Evolutionary conservation across 1,284 basidiomycete species (phyloP).

Genomic region (Cutaneotrichosporon spelunceum): DNA sequence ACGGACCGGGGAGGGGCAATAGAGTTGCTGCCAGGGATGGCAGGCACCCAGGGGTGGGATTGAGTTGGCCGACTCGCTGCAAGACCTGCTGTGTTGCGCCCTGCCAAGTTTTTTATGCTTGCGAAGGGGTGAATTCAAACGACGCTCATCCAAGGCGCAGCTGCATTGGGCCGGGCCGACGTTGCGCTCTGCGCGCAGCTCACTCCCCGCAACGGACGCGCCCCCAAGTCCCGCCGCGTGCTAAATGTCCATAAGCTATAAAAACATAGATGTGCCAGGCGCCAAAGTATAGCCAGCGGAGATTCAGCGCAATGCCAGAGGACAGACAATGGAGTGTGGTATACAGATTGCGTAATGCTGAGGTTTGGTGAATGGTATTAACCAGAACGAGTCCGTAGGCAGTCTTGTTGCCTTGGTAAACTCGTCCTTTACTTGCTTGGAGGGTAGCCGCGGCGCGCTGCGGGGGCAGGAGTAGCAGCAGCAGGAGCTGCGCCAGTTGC

Average conservation of each 20-base stretch:
- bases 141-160: no score
- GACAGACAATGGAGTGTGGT: conserved; percentile 7
- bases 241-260: conserved; percentile 9
- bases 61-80: no score
- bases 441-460: background rate
- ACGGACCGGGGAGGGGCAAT: no score
- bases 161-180: no score
- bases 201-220: background rate
- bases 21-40: no score
- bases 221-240: background rate
- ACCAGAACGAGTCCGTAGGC: conserved; percentile 5
- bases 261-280: conserved; percentile 6
- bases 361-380: background rate
- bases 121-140: background rate
- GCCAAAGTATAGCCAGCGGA: conserved; percentile 4
- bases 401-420: background rate
- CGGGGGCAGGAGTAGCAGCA: background rate
- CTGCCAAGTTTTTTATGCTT: conserved; percentile 1
- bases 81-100: background rate
- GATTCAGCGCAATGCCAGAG: conserved; percentile 7
- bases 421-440: background rate
- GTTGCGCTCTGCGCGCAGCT: no score
- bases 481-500: background rate
- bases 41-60: no score
- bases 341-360: background rate